Evolutionary conservation across 208 protist species (phyloP).

Genomic region (Vickermania spadyakhi): DNA sequence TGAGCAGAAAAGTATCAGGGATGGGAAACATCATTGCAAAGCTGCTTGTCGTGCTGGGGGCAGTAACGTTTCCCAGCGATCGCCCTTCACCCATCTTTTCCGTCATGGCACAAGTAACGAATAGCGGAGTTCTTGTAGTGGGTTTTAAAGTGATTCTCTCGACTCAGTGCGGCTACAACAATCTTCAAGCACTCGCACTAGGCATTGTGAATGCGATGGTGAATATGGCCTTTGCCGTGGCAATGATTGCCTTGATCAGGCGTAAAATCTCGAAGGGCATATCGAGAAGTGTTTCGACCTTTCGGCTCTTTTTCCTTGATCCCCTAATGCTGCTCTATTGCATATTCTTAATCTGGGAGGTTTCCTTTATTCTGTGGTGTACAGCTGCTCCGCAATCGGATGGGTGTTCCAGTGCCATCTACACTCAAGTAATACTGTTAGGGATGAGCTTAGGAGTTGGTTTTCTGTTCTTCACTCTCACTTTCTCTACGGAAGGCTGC

Average conservation of each 20-base stretch:
- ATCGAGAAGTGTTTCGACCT: conserved; percentile 10
- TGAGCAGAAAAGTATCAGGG: conserved; percentile 16
- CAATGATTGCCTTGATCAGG: conserved; percentile 32
- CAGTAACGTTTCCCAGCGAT: conserved; percentile 37
- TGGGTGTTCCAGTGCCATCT: conserved; percentile 27
- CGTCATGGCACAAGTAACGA: conserved; percentile 28
- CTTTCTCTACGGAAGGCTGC: conserved; percentile 51
- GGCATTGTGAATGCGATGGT: conserved; percentile 44
- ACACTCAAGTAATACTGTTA: conserved; percentile 32
- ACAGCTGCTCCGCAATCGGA: conserved; percentile 5
- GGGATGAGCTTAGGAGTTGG: conserved; percentile 32
- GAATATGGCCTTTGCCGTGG: conserved; percentile 56
- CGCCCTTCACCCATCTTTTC: conserved; percentile 59
- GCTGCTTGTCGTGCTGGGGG: conserved; percentile 12
- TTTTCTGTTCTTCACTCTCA: conserved; percentile 19
- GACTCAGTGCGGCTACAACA: conserved; percentile 10
- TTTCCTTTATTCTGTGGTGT: conserved; percentile 42
- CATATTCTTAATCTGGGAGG: conserved; percentile 42
- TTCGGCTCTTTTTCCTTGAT: conserved; percentile 27
- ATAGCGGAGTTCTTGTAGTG: conserved; percentile 39
- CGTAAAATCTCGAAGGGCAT: conserved; percentile 43
- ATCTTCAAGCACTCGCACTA: conserved; percentile 17
- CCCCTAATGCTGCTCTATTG: conserved; percentile 28
- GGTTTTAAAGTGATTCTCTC: conserved; percentile 29
- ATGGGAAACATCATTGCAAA: conserved; percentile 10